Evolutionary conservation across 306 rosid genomes (phyloP).

Genomic region (Prosopis cineraria): DNA sequence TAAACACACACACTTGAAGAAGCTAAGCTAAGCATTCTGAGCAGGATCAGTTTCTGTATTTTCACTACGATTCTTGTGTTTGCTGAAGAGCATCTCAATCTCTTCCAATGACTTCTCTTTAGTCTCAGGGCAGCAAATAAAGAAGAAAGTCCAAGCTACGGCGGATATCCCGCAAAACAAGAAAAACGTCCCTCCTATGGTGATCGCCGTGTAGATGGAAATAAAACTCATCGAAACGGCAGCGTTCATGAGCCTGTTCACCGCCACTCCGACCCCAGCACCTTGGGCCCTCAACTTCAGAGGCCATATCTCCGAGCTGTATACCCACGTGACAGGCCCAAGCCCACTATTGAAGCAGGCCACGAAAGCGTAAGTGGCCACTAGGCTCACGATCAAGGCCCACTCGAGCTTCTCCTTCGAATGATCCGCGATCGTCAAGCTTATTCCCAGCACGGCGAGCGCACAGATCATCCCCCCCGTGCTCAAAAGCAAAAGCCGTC

Average conservation of each 20-base stretch:
- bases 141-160: slow-evolving; percentile 68
- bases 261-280: slow-evolving; percentile 62
- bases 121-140: slow-evolving; percentile 70
- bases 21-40: neutral
- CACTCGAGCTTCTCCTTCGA: slow-evolving; percentile 40
- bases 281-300: slow-evolving; percentile 77
- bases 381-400: slow-evolving; percentile 59
- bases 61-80: neutral
- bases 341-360: slow-evolving; percentile 71
- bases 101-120: slow-evolving; percentile 78
- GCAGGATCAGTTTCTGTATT: neutral
- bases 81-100: slow-evolving; percentile 59
- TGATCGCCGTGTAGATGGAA: slow-evolving; percentile 64
- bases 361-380: slow-evolving; percentile 52
- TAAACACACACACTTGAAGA: neutral
- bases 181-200: slow-evolving; percentile 79
- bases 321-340: slow-evolving; percentile 84
- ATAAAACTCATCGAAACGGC: slow-evolving; percentile 63
- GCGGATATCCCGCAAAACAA: slow-evolving; percentile 63
- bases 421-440: slow-evolving; percentile 57
- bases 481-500: slow-evolving; percentile 52
- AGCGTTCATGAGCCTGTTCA: slow-evolving; percentile 77
- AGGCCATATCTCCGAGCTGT: slow-evolving; percentile 78
- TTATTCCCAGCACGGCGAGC: slow-evolving; percentile 48
- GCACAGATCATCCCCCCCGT: slow-evolving; percentile 54